phyloP scores from a whole-genome alignment of 1,139 yeast genomes.

The Geotrichum klebahnii region DNA sequence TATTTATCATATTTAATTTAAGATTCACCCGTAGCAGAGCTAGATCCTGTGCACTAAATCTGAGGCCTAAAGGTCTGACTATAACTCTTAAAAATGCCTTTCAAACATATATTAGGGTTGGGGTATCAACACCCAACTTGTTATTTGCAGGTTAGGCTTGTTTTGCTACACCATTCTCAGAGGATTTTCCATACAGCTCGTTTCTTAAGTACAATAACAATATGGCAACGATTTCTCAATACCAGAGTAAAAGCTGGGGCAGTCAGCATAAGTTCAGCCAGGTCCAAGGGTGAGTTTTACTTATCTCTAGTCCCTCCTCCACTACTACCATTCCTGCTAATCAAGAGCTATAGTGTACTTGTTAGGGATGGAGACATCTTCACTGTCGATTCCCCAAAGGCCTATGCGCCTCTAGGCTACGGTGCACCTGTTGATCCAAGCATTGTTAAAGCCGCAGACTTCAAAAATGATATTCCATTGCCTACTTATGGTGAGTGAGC shows the following conservation, averaged over 20 bases:
- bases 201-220: neutral
- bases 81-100: too few species aligned
- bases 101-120: too few species aligned
- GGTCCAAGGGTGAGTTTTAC: neutral
- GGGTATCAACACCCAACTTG: too few species aligned
- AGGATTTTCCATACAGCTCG: neutral
- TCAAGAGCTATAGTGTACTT: neutral
- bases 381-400: conserved; percentile 32
- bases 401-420: conserved; percentile 36
- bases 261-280: conserved; percentile 4
- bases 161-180: neutral
- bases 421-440: conserved; percentile 27
- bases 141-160: too few species aligned
- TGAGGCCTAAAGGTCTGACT: too few species aligned
- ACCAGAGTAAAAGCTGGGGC: conserved; percentile 3
- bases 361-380: conserved; percentile 29
- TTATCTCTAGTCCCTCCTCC: neutral
- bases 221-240: neutral
- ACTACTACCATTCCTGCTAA: neutral
- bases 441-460: conserved; percentile 30
- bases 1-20: too few species aligned
- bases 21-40: too few species aligned
- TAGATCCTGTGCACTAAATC: too few species aligned
- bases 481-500: conserved; percentile 31
- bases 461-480: conserved; percentile 29